These are phyloP conservation scores for Pleurotus ostreatus DNA, from an alignment of 768 basidiomycete species.

Conservation along the genomic window DNA sequence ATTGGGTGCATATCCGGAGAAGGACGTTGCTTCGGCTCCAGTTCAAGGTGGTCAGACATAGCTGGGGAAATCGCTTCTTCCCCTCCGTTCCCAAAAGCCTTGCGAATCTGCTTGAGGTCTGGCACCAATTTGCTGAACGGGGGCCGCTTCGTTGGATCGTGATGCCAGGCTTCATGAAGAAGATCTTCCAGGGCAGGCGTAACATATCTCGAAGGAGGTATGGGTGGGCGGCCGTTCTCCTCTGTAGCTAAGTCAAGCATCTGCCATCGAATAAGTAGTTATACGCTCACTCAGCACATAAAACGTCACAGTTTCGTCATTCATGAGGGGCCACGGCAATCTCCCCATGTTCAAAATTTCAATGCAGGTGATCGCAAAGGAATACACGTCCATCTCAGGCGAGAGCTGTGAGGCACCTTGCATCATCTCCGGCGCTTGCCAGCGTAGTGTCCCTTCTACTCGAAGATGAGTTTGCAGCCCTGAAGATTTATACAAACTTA, in stretches of 20 bases:
- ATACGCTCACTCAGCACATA: constrained; percentile 44
- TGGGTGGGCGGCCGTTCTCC: constrained; percentile 45
- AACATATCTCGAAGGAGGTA: constrained; percentile 36
- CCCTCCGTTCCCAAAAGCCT: constrained; percentile 27
- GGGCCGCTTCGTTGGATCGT: constrained; percentile 46
- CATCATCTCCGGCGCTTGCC: constrained; percentile 66
- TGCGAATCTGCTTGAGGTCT: constrained; percentile 42
- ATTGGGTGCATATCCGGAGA: constrained; percentile 39
- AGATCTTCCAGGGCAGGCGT: constrained; percentile 35
- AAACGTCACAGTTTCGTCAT: constrained; percentile 47
- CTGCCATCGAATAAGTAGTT: background rate
- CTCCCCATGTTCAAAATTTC: constrained; percentile 63
- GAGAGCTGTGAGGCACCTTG: constrained; percentile 66
- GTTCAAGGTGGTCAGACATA: constrained; percentile 16
- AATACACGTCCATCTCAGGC: constrained; percentile 59
- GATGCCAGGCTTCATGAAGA: constrained; percentile 54
- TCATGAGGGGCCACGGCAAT: constrained; percentile 50
- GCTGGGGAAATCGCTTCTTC: constrained; percentile 28
- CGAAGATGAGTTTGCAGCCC: background rate
- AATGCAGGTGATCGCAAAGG: constrained; percentile 62
- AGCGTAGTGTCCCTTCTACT: constrained; percentile 60
- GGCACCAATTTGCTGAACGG: constrained; percentile 45
- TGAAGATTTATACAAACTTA: constrained; percentile 23
- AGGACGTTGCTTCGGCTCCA: constrained; percentile 18
- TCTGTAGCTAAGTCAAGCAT: constrained; percentile 25